phyloP scores from a whole-genome alignment of 2,329 filamentous ascomycete genomes.

The Trichophyton benhamiae region DNA sequence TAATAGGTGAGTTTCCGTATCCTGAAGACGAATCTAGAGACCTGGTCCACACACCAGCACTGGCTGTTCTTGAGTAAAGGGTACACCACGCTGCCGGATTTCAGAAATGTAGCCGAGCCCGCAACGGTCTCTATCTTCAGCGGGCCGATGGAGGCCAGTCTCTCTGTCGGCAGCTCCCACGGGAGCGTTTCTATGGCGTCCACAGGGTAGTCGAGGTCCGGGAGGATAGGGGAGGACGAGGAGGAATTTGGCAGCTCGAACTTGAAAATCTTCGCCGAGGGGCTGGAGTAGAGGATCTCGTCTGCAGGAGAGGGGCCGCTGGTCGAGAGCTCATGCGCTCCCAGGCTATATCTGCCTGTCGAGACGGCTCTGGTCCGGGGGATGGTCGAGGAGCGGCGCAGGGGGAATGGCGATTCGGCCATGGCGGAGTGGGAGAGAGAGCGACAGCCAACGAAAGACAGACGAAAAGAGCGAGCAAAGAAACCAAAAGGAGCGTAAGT shows the following conservation, averaged over 20 bases:
- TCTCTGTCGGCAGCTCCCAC: slow-evolving; percentile 64
- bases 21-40: slow-evolving; percentile 74
- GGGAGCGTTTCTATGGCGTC: slow-evolving; percentile 52
- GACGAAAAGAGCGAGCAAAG: not conserved
- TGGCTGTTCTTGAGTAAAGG: slow-evolving; percentile 82
- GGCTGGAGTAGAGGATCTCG: slow-evolving; percentile 54
- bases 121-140: slow-evolving; percentile 77
- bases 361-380: slow-evolving; percentile 24
- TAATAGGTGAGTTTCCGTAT: slow-evolving; percentile 77
- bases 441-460: not conserved
- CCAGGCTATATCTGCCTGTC: slow-evolving; percentile 18
- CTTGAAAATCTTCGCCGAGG: slow-evolving; percentile 58
- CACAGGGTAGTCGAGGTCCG: slow-evolving; percentile 37
- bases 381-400: slow-evolving; percentile 20
- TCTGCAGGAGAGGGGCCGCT: slow-evolving; percentile 21
- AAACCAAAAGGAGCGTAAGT: not conserved
- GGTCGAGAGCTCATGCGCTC: slow-evolving; percentile 13
- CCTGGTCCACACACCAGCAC: slow-evolving; percentile 83
- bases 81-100: slow-evolving; percentile 69
- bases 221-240: slow-evolving; percentile 27
- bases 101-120: slow-evolving; percentile 76
- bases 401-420: slow-evolving; percentile 7
- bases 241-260: slow-evolving; percentile 39
- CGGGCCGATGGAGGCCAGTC: slow-evolving; percentile 68
- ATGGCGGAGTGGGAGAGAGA: not conserved